Conservation (phyloP, 257 asterid species). For the Solanum tarapatanum region DNA sequence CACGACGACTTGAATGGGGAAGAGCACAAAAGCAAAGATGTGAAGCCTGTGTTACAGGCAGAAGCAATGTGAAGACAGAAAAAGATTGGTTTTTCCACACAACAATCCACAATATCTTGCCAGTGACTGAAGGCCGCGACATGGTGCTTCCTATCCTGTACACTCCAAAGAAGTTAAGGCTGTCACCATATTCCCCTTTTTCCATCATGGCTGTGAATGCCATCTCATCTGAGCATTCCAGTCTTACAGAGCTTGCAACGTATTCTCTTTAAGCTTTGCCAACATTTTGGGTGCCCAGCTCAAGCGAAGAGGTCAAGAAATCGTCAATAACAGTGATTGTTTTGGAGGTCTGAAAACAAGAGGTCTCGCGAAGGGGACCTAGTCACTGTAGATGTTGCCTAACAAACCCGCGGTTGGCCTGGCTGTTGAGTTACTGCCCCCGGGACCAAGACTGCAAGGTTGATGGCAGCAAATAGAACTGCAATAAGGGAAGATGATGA, state of each 20-base stretch:
- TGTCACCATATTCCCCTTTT: constrained; percentile 34
- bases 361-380: constrained; percentile 72
- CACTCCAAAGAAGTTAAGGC: not conserved
- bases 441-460: not conserved
- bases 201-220: constrained; percentile 30
- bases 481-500: not conserved
- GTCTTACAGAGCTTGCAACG: constrained; percentile 36
- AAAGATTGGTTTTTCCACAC: not conserved
- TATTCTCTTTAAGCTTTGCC: constrained; percentile 31
- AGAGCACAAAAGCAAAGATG: not conserved
- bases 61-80: not conserved
- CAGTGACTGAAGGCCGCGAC: too few relatives aligned
- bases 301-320: constrained; percentile 22
- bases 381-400: constrained; percentile 75
- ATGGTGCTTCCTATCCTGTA: too few relatives aligned
- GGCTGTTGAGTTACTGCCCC: constrained; percentile 39
- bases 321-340: constrained; percentile 20
- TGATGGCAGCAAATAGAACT: not conserved
- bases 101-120: too few relatives aligned
- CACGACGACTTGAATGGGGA: not conserved
- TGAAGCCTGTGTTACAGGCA: not conserved
- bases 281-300: constrained; percentile 16
- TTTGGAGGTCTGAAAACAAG: constrained; percentile 46
- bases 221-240: constrained; percentile 39
- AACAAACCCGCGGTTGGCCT: constrained; percentile 54